phyloP scores from a whole-genome alignment of 345 rosid species.

The Gossypium ekmanianum region DNA sequence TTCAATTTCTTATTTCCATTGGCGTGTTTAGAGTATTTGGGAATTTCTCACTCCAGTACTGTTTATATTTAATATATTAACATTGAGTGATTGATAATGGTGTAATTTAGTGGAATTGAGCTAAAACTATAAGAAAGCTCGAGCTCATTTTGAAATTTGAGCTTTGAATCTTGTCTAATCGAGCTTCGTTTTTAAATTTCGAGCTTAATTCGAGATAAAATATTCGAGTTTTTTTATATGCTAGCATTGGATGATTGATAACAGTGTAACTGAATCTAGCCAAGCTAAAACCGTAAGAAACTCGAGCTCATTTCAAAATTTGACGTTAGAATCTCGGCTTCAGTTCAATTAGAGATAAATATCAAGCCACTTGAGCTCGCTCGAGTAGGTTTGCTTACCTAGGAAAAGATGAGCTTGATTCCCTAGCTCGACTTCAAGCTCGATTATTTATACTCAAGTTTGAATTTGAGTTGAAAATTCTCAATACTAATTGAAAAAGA shows the following conservation, averaged over 20 bases:
- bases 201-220: no score
- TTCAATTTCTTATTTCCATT: not conserved
- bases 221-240: no score
- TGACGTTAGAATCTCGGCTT: no score
- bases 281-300: no score
- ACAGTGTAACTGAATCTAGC: no score
- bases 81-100: not conserved
- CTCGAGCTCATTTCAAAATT: no score
- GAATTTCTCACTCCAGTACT: not conserved
- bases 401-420: not conserved
- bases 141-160: not conserved
- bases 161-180: no score
- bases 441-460: not conserved
- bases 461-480: not conserved
- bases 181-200: no score
- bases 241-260: no score
- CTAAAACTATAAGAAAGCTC: not conserved
- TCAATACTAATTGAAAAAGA: not conserved
- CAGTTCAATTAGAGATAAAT: no score
- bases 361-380: no score
- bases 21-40: not conserved
- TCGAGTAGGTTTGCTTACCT: no score
- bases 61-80: not conserved
- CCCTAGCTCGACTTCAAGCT: not conserved
- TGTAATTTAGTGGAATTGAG: not conserved